These are phyloP conservation scores for Crithidia brevicula DNA, from an alignment of 208 protist genomes.

Conservation along the genomic window DNA sequence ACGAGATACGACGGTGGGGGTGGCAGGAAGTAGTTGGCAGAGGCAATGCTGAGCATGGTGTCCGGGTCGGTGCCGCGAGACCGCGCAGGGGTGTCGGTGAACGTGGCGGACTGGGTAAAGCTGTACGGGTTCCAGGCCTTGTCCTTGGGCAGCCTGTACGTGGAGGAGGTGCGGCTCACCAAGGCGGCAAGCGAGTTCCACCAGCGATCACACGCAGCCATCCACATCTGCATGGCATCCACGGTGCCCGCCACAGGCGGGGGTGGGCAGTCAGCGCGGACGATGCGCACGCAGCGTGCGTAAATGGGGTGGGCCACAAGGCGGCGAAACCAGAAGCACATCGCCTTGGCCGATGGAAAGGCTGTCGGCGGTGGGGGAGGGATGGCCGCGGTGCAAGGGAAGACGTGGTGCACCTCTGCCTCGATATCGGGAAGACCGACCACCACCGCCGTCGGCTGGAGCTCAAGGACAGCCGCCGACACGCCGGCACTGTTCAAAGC, in stretches of 20 bases:
- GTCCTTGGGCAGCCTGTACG: conserved; percentile 3
- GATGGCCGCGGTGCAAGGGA: conserved; percentile 7
- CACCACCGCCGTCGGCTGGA: no score
- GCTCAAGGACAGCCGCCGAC: background rate
- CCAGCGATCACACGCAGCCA: conserved; percentile 14
- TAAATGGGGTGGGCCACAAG: conserved; percentile 9
- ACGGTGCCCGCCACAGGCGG: background rate
- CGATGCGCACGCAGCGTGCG: conserved; percentile 11
- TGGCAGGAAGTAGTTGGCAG: conserved; percentile 6
- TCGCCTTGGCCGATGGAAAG: background rate
- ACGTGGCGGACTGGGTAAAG: conserved; percentile 2
- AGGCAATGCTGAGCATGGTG: background rate
- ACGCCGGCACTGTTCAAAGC: background rate
- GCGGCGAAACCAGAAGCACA: conserved; percentile 22
- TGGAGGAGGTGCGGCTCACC: background rate
- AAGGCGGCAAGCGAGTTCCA: conserved; percentile 6
- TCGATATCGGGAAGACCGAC: conserved; percentile 30
- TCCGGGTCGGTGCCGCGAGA: background rate
- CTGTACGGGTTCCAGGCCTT: conserved; percentile 32
- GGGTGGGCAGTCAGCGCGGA: background rate
- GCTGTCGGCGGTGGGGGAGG: conserved; percentile 8
- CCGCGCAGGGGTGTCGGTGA: background rate
- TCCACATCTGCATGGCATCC: conserved; percentile 3
- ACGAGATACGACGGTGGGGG: conserved; percentile 20
- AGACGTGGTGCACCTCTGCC: conserved; percentile 17